Evolutionary conservation across 495 filamentous ascomycete genomes (phyloP), one percentile per base, ranked within the genome.

Genomic region (Delitschia confertaspora): DNA sequence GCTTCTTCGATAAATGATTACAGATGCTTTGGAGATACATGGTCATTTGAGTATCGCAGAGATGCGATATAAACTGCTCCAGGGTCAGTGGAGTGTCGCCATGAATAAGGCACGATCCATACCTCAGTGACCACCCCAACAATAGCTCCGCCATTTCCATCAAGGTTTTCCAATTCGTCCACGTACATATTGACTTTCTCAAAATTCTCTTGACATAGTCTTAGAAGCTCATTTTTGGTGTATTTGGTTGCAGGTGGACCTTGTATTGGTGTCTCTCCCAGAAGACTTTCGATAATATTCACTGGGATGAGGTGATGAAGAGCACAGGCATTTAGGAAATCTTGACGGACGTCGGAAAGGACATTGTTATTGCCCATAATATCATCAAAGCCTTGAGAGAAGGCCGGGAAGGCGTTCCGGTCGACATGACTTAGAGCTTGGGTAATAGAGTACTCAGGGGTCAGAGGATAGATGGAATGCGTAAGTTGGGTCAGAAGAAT

Each of bases 121-220:
- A 87, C 83, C 68, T 95, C 85, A 22, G 80, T 76, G 13, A 96
- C 69, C 6, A 88, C 85, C 31, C 76, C 76, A 18, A 83, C 85
- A 21, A 91, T 86, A 2, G 89, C 88, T 14, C 85, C 91, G 1
- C 86, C 84, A 63, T 98, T 96, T 0, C 91, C 91, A 57, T 94
- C 86, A 72, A 93, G 85, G n/a, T 79, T 80, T 48, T 94, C 88
- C 42, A 96, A 70, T 54, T 94, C 85, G 8, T 64, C 65, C 20
- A 94, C 76, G 22, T 93, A 68, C 44, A 77, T 75, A 49, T 87
- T 83, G 0, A 83, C 75, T 21, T 73, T 74, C 41, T 82, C 82
- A 0, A 76, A 74, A 46, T 91, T 82, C 5, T 70, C 67, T 22
- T 76, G 74, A 49, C 83, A 94, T 47, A 87, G 77, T 26, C 72